Conservation (phyloP, 2,329 filamentous ascomycete genomes). For the Epichloe typhina region DNA sequence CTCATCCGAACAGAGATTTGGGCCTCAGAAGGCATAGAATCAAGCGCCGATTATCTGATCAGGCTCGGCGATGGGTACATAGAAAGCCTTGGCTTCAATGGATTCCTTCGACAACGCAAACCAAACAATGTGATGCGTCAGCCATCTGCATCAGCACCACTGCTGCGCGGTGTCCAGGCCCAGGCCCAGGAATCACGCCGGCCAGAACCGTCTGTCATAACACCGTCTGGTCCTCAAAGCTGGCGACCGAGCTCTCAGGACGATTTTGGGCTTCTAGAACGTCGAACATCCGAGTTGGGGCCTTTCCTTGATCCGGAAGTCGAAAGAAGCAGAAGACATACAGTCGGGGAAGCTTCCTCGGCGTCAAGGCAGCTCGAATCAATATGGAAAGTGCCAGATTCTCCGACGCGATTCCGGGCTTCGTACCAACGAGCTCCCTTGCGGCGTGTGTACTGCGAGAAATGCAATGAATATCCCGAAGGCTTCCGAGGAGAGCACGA, state of each 20-base stretch:
- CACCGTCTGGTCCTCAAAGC: not conserved
- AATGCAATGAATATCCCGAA: constrained; percentile 70
- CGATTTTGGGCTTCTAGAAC: constrained; percentile 5
- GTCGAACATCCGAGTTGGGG: constrained; percentile 6
- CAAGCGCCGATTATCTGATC: constrained; percentile 36
- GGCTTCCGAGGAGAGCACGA: constrained; percentile 90
- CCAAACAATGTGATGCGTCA: constrained; percentile 1
- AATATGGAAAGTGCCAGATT: constrained; percentile 29
- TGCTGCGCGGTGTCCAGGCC: constrained; percentile 1
- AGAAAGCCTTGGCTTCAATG: constrained; percentile 20
- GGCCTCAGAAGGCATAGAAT: constrained; percentile 30
- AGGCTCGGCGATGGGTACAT: constrained; percentile 31
- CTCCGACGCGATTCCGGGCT: constrained; percentile 21
- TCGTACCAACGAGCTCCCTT: constrained; percentile 44
- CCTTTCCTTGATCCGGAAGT: constrained; percentile 4
- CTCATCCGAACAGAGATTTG: constrained; percentile 36
- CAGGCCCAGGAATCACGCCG: constrained; percentile 5
- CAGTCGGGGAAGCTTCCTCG: constrained; percentile 32
- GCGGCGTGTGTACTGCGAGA: constrained; percentile 60
- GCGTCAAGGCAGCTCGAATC: constrained; percentile 26
- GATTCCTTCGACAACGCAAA: constrained; percentile 17
- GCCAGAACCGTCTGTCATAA: constrained; percentile 1
- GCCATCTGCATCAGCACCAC: constrained; percentile 6
- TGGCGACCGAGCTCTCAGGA: constrained; percentile 8
- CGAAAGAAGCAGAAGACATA: constrained; percentile 25